phyloP scores from a whole-genome alignment of 2,329 filamentous ascomycete species.

The Talaromyces sp. region DNA sequence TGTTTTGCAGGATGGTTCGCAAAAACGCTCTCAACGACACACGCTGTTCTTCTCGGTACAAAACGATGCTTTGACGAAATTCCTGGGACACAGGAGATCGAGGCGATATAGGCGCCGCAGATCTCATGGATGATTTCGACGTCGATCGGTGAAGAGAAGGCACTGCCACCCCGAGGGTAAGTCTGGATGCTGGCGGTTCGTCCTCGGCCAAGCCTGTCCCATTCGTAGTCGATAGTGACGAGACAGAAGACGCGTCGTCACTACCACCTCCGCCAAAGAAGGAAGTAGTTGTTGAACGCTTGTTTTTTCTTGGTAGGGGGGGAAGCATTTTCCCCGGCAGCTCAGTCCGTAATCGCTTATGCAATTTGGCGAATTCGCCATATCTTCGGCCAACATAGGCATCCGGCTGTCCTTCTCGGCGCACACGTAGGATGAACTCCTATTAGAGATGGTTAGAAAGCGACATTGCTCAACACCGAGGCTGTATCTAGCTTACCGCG shows the following conservation, averaged over 20 bases:
- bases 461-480: too few relatives aligned
- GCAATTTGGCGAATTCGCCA: slow-evolving; percentile 75
- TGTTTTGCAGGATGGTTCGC: slow-evolving; percentile 77
- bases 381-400: slow-evolving; percentile 79
- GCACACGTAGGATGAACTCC: slow-evolving; percentile 88
- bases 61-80: slow-evolving; percentile 46
- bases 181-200: slow-evolving; percentile 6
- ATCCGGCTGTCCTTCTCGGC: slow-evolving; percentile 68
- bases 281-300: slow-evolving; percentile 61
- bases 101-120: slow-evolving; percentile 13
- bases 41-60: slow-evolving; percentile 84
- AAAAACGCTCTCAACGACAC: slow-evolving; percentile 88
- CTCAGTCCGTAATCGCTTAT: slow-evolving; percentile 74
- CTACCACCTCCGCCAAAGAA: slow-evolving; percentile 58
- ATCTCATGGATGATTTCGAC: slow-evolving; percentile 24
- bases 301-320: slow-evolving; percentile 86
- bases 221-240: slow-evolving; percentile 68
- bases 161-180: slow-evolving; percentile 19
- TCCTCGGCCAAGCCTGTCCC: slow-evolving; percentile 32
- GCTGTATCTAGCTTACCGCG: slow-evolving; percentile 55
- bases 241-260: slow-evolving; percentile 73
- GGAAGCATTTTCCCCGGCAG: slow-evolving; percentile 86
- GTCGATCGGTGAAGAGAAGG: slow-evolving; percentile 24
- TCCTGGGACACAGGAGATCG: slow-evolving; percentile 39
- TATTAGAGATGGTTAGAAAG: slow-evolving; percentile 26